Base-by-base conservation (phyloP, 345 rosid species). In the Toxicodendron radicans region DNA sequence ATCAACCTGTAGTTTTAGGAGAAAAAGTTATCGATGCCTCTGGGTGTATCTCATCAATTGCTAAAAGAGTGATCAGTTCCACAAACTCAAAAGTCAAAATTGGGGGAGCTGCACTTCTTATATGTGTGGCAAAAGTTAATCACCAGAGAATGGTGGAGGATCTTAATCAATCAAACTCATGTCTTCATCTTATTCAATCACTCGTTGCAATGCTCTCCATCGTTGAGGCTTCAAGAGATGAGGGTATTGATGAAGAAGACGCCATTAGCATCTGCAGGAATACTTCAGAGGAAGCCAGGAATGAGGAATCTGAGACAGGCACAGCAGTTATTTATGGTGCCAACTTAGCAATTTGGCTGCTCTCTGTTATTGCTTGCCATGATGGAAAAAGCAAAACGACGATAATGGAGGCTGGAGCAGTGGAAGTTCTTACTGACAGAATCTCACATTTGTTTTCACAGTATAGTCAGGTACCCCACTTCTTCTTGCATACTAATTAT, bases 81-180 rank as follows among this genome's bases (percentile, higher is more conserved):
- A 76, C 80, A 71, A 87, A 80, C 75, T 75, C 71, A 43, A 93
- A 86, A 80, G 97, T 96, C 76, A 90, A 90, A 87, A 87, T 96
- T 81, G 98, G 99, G 54, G 99, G 97, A 83, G 87, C 92, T 77
- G 97, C 98, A 54, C 83, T 96, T 73, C 93, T 96, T 66, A 89
- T 87, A 71, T 96, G 98, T 84, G 95, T 98, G 53, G 94, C 98
- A 33, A 92, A 92, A 86, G 95, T 89, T 79, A 81, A 92, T 79
- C 91, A 88, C 74, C 90, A 85, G 82, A 92, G 87, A 76, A 78
- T 93, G 76, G 86, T 92, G 83, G 97, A 89, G 73, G 95, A 93
- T 84, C 92, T 96, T 66, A 87, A 91, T 81, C 92, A 87, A 73
- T 85, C 97, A 62, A 90, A 85, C 67, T 77, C 87, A 70, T 88